Evolutionary conservation across 495 filamentous ascomycete genomes (phyloP).

Genomic region (Chaetomium tenue): DNA sequence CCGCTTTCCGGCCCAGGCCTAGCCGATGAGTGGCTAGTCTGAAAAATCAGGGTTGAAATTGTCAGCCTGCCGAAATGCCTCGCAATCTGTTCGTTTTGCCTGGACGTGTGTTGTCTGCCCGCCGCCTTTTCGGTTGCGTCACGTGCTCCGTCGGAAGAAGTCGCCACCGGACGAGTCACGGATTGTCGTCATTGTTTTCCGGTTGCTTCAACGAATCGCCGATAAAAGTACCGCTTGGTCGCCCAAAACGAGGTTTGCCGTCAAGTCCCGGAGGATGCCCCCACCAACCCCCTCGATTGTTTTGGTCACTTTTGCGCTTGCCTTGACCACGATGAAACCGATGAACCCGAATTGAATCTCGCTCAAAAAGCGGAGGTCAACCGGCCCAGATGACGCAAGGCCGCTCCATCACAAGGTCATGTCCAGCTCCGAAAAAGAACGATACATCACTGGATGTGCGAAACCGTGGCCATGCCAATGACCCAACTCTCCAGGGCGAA

Average conservation of each 20-base stretch:
- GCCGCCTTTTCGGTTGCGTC: not conserved
- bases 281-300: too few species aligned
- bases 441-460: not conserved
- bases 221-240: too few species aligned
- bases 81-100: not conserved
- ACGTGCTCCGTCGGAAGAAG: not conserved
- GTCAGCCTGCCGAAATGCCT: slow-evolving; percentile 26
- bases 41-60: not conserved
- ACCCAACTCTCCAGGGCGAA: not conserved
- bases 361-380: too few species aligned
- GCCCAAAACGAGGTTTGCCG: too few species aligned
- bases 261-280: too few species aligned
- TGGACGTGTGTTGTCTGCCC: not conserved
- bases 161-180: too few species aligned
- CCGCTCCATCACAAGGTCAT: not conserved
- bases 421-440: not conserved
- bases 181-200: too few species aligned
- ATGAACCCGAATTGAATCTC: too few species aligned
- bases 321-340: too few species aligned
- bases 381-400: not conserved
- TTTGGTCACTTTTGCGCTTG: not conserved
- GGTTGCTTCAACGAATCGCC: not conserved
- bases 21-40: slow-evolving; percentile 14
- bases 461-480: not conserved
- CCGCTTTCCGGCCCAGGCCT: slow-evolving; percentile 3